Conservation (phyloP, 768 basidiomycete species). For the Butyriboletus loyo region DNA sequence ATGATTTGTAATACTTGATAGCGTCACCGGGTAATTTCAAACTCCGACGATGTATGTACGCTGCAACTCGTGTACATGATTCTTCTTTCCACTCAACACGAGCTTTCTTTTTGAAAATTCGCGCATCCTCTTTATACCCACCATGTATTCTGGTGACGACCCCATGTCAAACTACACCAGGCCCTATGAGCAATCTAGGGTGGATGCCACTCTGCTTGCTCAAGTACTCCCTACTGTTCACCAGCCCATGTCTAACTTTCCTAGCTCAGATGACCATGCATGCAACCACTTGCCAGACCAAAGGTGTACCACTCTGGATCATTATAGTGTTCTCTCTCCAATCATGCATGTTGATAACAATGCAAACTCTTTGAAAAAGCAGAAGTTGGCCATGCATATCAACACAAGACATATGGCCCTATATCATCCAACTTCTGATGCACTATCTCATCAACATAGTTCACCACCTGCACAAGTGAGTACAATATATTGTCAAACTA, state of each 20-base stretch:
- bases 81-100: neutral
- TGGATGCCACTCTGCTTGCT: neutral
- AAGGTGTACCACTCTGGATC: neutral
- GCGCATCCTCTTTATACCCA: neutral
- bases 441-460: neutral
- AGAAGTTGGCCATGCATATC: conserved; percentile 11
- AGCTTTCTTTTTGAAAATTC: no score
- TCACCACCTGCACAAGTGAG: conserved; percentile 8
- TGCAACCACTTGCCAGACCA: neutral
- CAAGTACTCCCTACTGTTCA: no score
- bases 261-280: neutral
- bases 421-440: neutral
- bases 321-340: neutral
- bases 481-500: neutral
- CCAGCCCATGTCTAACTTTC: neutral
- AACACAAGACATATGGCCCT: conserved; percentile 19
- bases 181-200: neutral
- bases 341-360: neutral
- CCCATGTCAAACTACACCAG: neutral
- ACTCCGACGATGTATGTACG: conserved; percentile 18
- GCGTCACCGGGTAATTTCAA: conserved; percentile 7
- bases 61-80: no score
- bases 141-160: conserved; percentile 3
- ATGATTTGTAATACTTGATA: neutral
- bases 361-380: neutral